Base-by-base conservation (phyloP, 805 yeast genomes). In the Debaryomyces maramus region DNA sequence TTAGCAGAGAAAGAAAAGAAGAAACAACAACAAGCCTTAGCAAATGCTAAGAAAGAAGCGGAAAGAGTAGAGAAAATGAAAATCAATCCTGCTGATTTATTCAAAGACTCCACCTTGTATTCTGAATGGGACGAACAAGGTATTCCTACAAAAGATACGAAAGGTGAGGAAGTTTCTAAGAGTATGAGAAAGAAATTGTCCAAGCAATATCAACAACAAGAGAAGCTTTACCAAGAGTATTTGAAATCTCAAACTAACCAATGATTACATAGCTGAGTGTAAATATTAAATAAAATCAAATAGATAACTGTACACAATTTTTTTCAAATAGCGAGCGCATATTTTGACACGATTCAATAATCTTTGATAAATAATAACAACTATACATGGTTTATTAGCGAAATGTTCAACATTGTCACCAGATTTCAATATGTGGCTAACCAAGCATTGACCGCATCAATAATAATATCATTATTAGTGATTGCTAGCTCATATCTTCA, bases 41-140 rank as follows among this genome's bases (percentile, higher is more conserved):
- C 60, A 13, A 75, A 75, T 42, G 86, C 83, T 44, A 73, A 74
- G 46, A 81, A 83, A 55, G 89, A 83, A 50, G 63, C 60, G 39
- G 88, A 82, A 50, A 72, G 78, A 52, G 52, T 71, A 34, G 85
- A 72, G 38, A 87, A 83, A 63, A 85, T 91, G 45, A 81, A 79
- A 54, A 49, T 81, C 3, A 58, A 80, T 6, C 96, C 98, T 1
- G 44, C 57, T 28, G 90, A 85, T 18, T 65, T 93, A 81, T 93
- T 90, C 68, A 75, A 72, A 52, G 77, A 77, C 39, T 63, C 56
- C 4, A 77, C 57, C 6, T 46, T 64, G 22, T 93, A 79, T 59
- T 62, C 78, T 7, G 85, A 78, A 56, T 93, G 91, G 86, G 97
- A 93, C 58, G 90, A 76, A 18, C 64, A 74, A 24, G 99, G 99